Conservation (phyloP, 768 basidiomycete species). For the Mycena kentingensis region DNA sequence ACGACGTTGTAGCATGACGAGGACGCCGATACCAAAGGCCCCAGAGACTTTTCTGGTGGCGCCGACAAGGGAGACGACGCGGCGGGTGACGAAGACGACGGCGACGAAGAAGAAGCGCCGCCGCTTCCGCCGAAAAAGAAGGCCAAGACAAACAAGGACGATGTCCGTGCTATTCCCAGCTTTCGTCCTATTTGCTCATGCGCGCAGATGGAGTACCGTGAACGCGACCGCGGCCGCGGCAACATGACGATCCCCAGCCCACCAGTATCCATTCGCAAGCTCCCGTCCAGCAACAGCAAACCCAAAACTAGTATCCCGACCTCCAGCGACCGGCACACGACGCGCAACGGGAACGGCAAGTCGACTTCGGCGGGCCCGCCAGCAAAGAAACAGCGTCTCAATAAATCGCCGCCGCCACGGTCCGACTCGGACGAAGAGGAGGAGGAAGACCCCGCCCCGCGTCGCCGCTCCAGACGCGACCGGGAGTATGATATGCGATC, state of each 20-base stretch:
- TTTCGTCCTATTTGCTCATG: background rate
- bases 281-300: background rate
- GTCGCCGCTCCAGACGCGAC: too few relatives aligned
- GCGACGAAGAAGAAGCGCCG: conserved; percentile 40
- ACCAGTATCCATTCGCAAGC: background rate
- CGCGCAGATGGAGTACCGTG: conserved; percentile 13
- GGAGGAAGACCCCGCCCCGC: background rate
- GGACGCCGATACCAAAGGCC: conserved; percentile 49
- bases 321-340: background rate
- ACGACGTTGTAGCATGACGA: conserved; percentile 54
- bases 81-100: conserved; percentile 42
- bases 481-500: background rate
- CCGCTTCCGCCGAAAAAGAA: conserved; percentile 12
- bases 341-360: conserved; percentile 9
- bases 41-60: conserved; percentile 47
- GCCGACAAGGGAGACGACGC: conserved; percentile 32
- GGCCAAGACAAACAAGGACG: conserved; percentile 14
- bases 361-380: conserved; percentile 7
- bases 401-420: background rate
- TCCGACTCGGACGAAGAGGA: conserved; percentile 12
- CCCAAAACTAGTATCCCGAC: background rate
- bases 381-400: conserved; percentile 15
- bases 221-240: background rate
- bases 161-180: conserved; percentile 2
- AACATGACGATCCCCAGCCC: conserved; percentile 17